Evolutionary conservation across 176 grass and related monocot species (phyloP).

Genomic region (Canna indica): DNA sequence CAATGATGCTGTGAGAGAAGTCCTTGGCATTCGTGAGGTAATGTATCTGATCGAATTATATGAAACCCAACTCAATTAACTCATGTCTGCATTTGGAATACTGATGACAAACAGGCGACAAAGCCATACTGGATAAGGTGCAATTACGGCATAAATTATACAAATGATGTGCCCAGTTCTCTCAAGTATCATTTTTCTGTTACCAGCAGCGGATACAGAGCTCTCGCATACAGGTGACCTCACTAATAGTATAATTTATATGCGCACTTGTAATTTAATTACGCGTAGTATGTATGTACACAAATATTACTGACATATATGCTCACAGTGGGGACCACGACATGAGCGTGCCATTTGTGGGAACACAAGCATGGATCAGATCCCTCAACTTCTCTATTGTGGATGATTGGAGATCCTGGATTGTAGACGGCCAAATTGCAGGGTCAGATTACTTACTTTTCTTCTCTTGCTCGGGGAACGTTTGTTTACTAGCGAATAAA

Average conservation of each 20-base stretch:
- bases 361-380: slow-evolving; percentile 54
- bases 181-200: slow-evolving; percentile 42
- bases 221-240: slow-evolving; percentile 40
- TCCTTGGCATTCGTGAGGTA: slow-evolving; percentile 61
- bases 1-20: slow-evolving; percentile 32
- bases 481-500: too few relatives aligned
- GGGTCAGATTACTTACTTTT: too few relatives aligned
- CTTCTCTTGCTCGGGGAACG: too few relatives aligned
- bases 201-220: slow-evolving; percentile 38
- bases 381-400: slow-evolving; percentile 46
- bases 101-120: slow-evolving; percentile 33
- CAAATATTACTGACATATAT: background rate
- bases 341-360: background rate
- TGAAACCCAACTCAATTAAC: background rate
- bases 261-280: too few relatives aligned
- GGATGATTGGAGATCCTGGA: slow-evolving; percentile 54
- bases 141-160: slow-evolving; percentile 21
- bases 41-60: background rate
- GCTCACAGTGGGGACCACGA: slow-evolving; percentile 57
- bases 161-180: slow-evolving; percentile 30
- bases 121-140: slow-evolving; percentile 47
- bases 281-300: too few relatives aligned
- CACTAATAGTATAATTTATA: background rate
- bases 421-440: slow-evolving; percentile 33
- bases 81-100: background rate